These are phyloP conservation scores for Sporisorium graminicola DNA, from an alignment of 1,284 basidiomycete species.

Conservation along the genomic window DNA sequence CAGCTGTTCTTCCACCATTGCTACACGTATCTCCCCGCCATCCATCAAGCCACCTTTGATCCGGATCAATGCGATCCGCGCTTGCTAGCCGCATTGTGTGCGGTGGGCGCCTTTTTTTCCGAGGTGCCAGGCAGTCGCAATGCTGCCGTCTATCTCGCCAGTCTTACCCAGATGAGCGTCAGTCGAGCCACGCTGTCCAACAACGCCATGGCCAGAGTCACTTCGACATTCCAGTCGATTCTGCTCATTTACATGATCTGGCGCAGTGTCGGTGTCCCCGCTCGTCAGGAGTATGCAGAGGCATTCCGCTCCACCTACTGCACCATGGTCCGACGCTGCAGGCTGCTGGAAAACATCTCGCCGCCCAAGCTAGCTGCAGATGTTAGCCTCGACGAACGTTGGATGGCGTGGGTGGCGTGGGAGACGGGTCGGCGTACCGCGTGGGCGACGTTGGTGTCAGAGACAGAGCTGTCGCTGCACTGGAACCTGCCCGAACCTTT, in stretches of 20 bases:
- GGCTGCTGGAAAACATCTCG: constrained; percentile 21
- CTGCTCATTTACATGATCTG: constrained; percentile 19
- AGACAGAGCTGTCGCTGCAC: constrained; percentile 24
- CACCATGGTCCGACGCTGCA: constrained; percentile 28
- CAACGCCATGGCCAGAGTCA: constrained; percentile 12
- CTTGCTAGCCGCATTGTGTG: constrained; percentile 23
- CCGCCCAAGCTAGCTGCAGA: constrained; percentile 14
- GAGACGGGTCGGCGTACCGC: constrained; percentile 21
- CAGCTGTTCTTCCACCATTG: constrained; percentile 44
- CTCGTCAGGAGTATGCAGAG: constrained; percentile 26
- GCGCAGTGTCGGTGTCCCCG: constrained; percentile 29
- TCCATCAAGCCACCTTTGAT: constrained; percentile 37
- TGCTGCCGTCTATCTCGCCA: constrained; percentile 22
- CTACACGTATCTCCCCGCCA: constrained; percentile 23
- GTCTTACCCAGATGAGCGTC: constrained; percentile 19
- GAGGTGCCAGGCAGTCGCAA: constrained; percentile 24
- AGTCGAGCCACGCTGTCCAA: constrained; percentile 10
- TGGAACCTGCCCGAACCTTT: constrained; percentile 27
- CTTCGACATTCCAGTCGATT: constrained; percentile 24
- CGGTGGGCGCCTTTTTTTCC: constrained; percentile 29
- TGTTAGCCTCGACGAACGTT: constrained; percentile 18
- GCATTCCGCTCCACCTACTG: constrained; percentile 20
- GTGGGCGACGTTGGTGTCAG: constrained; percentile 23
- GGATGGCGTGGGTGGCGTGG: constrained; percentile 24
- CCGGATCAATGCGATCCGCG: constrained; percentile 27